A percentile compares a stretch with the other conserved stretches of the same genome.
Evolutionary conservation across 2,329 filamentous ascomycete species (phyloP).

Genomic region (Fusarium staphyleae): DNA sequence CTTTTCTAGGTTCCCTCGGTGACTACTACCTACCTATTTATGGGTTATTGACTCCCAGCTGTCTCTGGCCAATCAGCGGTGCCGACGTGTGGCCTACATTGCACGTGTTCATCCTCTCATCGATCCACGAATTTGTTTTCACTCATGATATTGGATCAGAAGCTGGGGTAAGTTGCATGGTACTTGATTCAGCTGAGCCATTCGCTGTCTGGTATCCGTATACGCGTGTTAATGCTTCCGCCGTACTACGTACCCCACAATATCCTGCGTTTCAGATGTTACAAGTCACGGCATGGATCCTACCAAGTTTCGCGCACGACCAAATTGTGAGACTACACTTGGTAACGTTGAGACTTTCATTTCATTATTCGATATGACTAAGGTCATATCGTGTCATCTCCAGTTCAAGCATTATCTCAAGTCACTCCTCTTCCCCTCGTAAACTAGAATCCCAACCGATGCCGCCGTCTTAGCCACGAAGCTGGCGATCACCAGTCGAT

Average conservation of each 20-base stretch:
- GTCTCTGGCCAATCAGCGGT: not conserved
- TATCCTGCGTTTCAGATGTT: slow-evolving; percentile 18
- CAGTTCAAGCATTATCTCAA: too few relatives aligned
- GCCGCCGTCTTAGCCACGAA: slow-evolving; percentile 10
- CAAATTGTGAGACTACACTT: too few relatives aligned
- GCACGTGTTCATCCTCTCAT: not conserved
- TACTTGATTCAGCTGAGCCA: not conserved
- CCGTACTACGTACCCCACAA: slow-evolving; percentile 23
- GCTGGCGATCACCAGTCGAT: slow-evolving; percentile 5
- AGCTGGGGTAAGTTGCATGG: slow-evolving; percentile 5
- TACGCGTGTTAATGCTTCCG: slow-evolving; percentile 8
- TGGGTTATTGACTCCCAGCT: not conserved
- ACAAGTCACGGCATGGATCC: slow-evolving; percentile 23
- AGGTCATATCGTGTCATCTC: too few relatives aligned
- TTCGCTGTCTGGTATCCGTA: slow-evolving; percentile 16
- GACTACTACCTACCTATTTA: too few relatives aligned
- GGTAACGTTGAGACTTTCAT: too few relatives aligned
- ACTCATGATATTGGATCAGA: not conserved
- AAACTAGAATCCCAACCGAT: not conserved
- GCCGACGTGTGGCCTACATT: not conserved
- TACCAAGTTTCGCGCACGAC: too few relatives aligned
- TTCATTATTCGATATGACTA: too few relatives aligned
- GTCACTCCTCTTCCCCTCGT: too few relatives aligned
- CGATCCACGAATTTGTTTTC: not conserved
- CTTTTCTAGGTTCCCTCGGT: not conserved